Percentiles rank a stretch among this genome's conserved stretches.
Conservation (phyloP, 495 filamentous ascomycete genomes). For the Neurospora tetrasperma region DNA sequence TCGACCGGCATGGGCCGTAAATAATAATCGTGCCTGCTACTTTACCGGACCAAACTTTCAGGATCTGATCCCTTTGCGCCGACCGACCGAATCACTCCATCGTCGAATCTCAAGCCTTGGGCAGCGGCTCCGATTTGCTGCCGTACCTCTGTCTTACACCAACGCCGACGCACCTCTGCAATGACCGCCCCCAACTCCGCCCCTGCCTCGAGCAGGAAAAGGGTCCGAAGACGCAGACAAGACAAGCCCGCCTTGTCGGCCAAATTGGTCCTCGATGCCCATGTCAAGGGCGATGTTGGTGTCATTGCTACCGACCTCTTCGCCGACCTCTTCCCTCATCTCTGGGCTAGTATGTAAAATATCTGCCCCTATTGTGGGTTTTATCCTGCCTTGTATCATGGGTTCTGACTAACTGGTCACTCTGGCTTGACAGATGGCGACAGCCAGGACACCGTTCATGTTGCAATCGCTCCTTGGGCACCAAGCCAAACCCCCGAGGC, state of each 20-base stretch:
- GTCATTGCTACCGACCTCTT: slow-evolving; percentile 81
- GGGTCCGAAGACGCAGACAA: slow-evolving; percentile 43
- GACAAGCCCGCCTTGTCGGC: slow-evolving; percentile 45
- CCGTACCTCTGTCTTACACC: neutral
- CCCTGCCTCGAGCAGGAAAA: slow-evolving; percentile 16
- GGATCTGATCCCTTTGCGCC: neutral
- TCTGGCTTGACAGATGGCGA: slow-evolving; percentile 8
- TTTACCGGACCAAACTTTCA: neutral
- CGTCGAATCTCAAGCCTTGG: neutral
- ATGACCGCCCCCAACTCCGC: neutral
- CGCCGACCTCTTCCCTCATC: slow-evolving; percentile 63
- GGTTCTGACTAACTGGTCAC: slow-evolving; percentile 13
- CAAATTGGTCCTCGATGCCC: slow-evolving; percentile 63
- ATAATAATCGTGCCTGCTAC: neutral
- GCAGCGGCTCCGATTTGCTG: neutral
- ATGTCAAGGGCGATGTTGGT: slow-evolving; percentile 79
- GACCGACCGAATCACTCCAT: neutral
- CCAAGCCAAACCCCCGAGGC: slow-evolving; percentile 54
- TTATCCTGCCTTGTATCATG: neutral
- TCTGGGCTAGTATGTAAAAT: slow-evolving; percentile 25
- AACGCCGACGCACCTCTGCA: neutral
- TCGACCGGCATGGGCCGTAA: neutral
- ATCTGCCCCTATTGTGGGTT: neutral
- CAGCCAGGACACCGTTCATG: slow-evolving; percentile 40
- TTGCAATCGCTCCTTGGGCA: slow-evolving; percentile 75